Conservation (phyloP, 805 yeast genomes). For the Spathaspora gorwiae region DNA sequence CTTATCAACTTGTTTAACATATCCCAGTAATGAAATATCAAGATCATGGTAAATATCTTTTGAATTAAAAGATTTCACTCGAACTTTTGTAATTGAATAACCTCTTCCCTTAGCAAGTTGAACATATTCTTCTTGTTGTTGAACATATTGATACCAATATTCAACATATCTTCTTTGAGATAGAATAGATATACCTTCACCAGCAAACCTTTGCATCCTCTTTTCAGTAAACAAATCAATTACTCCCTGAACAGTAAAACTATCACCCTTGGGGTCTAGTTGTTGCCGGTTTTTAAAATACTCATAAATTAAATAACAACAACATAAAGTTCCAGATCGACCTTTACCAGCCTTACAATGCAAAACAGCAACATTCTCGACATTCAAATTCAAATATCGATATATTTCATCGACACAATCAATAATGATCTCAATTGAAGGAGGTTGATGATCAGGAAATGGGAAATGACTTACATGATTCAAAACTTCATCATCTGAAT, state of each 20-base stretch:
- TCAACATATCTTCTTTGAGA: conserved; percentile 66
- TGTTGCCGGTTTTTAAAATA: neutral
- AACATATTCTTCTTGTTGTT: neutral
- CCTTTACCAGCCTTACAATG: conserved; percentile 95
- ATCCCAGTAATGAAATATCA: neutral
- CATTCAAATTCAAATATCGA: conserved; percentile 28
- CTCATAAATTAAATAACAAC: conserved; percentile 62
- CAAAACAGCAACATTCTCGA: conserved; percentile 54
- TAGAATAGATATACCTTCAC: conserved; percentile 64
- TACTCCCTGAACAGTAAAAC: conserved; percentile 39
- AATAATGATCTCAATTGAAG: conserved; percentile 54
- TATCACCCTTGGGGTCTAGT: conserved; percentile 9
- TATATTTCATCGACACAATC: conserved; percentile 42
- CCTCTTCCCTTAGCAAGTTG: neutral
- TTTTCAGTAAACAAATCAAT: conserved; percentile 47
- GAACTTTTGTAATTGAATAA: neutral
- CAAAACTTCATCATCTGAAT: conserved; percentile 34
- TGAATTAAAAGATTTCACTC: neutral
- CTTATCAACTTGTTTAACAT: neutral
- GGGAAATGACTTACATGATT: conserved; percentile 43
- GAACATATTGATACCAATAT: conserved; percentile 41
- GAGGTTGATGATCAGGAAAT: conserved; percentile 75
- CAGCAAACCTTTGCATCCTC: conserved; percentile 54
- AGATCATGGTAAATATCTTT: neutral
- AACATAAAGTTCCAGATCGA: conserved; percentile 72